Evolutionary conservation across 192 early-diverging fungal genomes (phyloP).

Genomic region (Diversispora epigaea): DNA sequence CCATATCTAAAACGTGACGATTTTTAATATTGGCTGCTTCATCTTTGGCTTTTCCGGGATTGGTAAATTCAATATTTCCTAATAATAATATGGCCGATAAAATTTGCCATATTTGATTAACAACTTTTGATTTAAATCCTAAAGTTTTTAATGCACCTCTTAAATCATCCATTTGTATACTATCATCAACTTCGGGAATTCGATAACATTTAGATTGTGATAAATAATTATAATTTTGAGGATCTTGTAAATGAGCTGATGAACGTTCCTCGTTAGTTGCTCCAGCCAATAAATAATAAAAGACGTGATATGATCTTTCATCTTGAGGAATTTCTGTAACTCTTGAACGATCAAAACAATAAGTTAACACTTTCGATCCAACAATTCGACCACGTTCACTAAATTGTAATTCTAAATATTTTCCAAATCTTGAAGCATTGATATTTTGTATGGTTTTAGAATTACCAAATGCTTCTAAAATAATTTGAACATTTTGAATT

Average conservation of each 20-base stretch:
- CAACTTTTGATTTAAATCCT: conserved; percentile 65
- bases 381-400: conserved; percentile 78
- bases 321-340: conserved; percentile 59
- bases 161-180: conserved; percentile 63
- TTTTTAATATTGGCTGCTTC: conserved; percentile 79
- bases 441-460: conserved; percentile 62
- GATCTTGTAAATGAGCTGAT: conserved; percentile 59
- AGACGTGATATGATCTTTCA: conserved; percentile 69
- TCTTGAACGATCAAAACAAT: conserved; percentile 61
- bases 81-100: conserved; percentile 89
- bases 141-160: conserved; percentile 59
- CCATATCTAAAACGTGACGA: conserved; percentile 66
- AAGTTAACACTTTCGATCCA: conserved; percentile 78
- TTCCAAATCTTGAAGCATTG: conserved; percentile 71
- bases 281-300: conserved; percentile 83
- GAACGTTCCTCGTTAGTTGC: conserved; percentile 70
- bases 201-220: conserved; percentile 41
- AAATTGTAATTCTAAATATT: conserved; percentile 91
- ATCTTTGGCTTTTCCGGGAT: conserved; percentile 54
- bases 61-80: conserved; percentile 84
- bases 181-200: conserved; percentile 47
- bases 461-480: conserved; percentile 81
- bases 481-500: conserved; percentile 63
- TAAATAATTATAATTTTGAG: conserved; percentile 54
- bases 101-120: conserved; percentile 77